Base-by-base conservation (phyloP, 1,284 basidiomycete genomes). In the Sanguinoderma infundibulare region DNA sequence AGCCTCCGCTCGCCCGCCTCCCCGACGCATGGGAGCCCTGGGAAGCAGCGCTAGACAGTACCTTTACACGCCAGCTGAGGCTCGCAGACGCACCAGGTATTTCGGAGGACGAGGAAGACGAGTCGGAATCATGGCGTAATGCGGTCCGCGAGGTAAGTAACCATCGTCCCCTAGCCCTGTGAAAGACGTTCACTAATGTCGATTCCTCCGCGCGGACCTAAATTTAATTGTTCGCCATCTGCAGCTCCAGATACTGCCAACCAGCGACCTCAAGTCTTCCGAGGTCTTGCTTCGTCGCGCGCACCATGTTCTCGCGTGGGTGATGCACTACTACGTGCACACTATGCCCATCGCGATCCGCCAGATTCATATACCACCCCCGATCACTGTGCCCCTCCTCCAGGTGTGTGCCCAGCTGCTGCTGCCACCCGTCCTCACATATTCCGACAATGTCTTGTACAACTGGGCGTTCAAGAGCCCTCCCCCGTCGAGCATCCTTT, bases 361-460 rank as follows among this genome's bases (percentile, higher is more conserved):
- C 20, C 79, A 79, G 6, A 79, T 90, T 57, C 72, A 79, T 22
- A 87, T 98, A 50, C 96, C 95, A 17, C 77, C 82, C 0, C 80
- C 89, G 1, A 78, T 98, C 60, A 85, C 92, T 2, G 77, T 96
- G 7, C 96, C 95, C 0, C 83, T 95, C 30, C 84, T 95, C n/a
- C 81, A 86, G 65, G 81, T 96, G 26, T 94, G 88, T 20, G 77
- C 81, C 0, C 80, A 91, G 54, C 85, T 98, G 15, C 91, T 91
- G 62, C 78, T 98, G 1, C 96, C 97, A 0, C 96, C 96, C 0
- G 83, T 98, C 44, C 82, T 97, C 50, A 98, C 96, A 1, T 98
- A 98, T 72, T 92, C 96, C 12, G 96, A 97, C 73, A 92, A 91
- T 32, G 96, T 98, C 2, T 82, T 98, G 7, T 98, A 96, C 80